A percentile compares a stretch with the other conserved stretches of the same genome.
phyloP scores from a whole-genome alignment of 371 early-diverging fungal genomes.

The Lichtheimia corymbifera region DNA sequence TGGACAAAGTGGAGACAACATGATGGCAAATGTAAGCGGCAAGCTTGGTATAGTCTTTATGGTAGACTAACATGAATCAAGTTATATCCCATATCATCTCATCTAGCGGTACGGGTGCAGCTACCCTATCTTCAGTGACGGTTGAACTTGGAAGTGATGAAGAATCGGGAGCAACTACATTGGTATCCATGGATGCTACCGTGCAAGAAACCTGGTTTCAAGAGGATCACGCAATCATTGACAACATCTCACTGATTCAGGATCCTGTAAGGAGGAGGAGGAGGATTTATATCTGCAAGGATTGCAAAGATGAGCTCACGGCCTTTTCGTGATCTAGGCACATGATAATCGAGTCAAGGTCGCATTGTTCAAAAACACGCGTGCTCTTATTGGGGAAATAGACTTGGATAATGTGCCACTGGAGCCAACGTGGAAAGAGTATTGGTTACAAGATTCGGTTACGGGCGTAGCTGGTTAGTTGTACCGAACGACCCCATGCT shows the following conservation, averaged over 20 bases:
- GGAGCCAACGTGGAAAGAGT: neutral
- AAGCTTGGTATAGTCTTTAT: too few species aligned
- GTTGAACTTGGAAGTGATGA: too few species aligned
- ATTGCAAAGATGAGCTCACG: too few species aligned
- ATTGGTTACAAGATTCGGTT: constrained; percentile 2
- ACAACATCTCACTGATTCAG: neutral
- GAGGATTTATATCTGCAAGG: too few species aligned
- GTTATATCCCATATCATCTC: too few species aligned
- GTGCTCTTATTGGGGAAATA: neutral
- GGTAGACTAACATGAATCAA: too few species aligned
- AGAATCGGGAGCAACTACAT: neutral
- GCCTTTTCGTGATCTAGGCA: too few species aligned
- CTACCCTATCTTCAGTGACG: too few species aligned
- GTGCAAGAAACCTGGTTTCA: neutral
- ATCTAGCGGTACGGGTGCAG: too few species aligned
- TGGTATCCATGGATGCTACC: neutral
- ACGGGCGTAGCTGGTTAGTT: constrained; percentile 11
- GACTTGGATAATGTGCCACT: neutral
- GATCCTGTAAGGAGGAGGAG: neutral
- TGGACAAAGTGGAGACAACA: neutral
- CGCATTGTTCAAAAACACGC: constrained; percentile 3
- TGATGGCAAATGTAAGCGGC: neutral
- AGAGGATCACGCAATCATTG: neutral
- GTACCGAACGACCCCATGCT: too few species aligned
- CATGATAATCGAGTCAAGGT: neutral